Evolutionary conservation across 257 asterid genomes (phyloP).

Genomic region (Solanum appendiculatum): DNA sequence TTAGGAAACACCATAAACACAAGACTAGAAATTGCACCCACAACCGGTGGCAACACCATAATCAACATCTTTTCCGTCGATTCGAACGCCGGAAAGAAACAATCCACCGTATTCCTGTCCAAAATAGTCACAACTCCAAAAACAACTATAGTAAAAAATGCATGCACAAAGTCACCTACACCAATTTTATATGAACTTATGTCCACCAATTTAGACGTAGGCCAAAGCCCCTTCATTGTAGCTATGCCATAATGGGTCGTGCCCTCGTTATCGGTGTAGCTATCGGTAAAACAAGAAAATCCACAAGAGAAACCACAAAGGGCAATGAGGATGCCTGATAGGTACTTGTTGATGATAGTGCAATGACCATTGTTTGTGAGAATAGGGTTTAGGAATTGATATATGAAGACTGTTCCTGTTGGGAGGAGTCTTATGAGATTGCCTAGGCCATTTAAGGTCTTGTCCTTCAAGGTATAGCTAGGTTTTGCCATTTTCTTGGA

Average conservation of each 20-base stretch:
- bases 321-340: constrained; percentile 31
- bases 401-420: constrained; percentile 52
- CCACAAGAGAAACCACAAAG: constrained; percentile 48
- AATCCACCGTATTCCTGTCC: constrained; percentile 50
- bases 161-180: constrained; percentile 62
- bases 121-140: constrained; percentile 50
- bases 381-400: constrained; percentile 73
- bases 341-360: constrained; percentile 34
- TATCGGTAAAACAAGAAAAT: constrained; percentile 72
- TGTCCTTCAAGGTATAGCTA: constrained; percentile 8
- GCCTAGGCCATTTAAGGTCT: constrained; percentile 44
- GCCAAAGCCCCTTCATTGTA: constrained; percentile 69
- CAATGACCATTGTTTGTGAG: constrained; percentile 75
- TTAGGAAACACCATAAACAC: constrained; percentile 52
- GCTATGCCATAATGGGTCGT: constrained; percentile 48
- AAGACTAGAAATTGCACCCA: constrained; percentile 42
- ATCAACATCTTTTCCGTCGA: constrained; percentile 36
- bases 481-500: constrained; percentile 12
- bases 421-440: constrained; percentile 69
- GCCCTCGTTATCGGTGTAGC: constrained; percentile 52
- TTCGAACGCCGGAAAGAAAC: constrained; percentile 63
- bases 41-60: constrained; percentile 54
- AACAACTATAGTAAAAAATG: constrained; percentile 37
- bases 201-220: constrained; percentile 20
- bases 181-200: constrained; percentile 35